Evolutionary conservation across 1,284 basidiomycete genomes (phyloP).

Genomic region (Pascua sp.): DNA sequence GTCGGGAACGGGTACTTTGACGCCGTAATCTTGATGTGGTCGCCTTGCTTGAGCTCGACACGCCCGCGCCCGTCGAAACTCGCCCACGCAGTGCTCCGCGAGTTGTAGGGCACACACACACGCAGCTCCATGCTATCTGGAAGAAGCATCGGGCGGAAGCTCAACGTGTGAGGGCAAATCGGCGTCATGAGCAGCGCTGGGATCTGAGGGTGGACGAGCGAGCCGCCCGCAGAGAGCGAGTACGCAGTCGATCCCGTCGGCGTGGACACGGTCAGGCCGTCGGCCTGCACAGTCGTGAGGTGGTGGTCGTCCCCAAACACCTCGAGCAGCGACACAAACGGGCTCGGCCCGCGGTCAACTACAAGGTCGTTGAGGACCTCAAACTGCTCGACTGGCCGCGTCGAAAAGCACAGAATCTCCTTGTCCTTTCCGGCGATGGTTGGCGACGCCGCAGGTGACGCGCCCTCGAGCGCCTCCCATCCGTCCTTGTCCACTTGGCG

Average conservation of each 20-base stretch:
- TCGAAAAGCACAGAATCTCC: slow-evolving; percentile 97
- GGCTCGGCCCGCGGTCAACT: slow-evolving; percentile 95
- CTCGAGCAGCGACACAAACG: slow-evolving; percentile 93
- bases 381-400: slow-evolving; percentile 90
- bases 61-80: slow-evolving; percentile 96
- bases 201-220: slow-evolving; percentile 95
- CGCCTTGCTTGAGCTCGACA: slow-evolving; percentile 94
- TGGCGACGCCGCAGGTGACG: not conserved
- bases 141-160: slow-evolving; percentile 96
- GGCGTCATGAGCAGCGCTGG: slow-evolving; percentile 95
- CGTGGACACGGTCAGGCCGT: slow-evolving; percentile 92
- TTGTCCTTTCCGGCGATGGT: slow-evolving; percentile 63
- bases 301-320: slow-evolving; percentile 99
- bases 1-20: slow-evolving; percentile 99
- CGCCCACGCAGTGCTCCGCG: slow-evolving; percentile 96
- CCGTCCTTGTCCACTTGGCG: slow-evolving; percentile 79
- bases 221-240: slow-evolving; percentile 96
- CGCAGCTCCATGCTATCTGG: slow-evolving; percentile 98
- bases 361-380: slow-evolving; percentile 98
- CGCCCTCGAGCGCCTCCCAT: slow-evolving; percentile 90
- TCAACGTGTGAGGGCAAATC: slow-evolving; percentile 97
- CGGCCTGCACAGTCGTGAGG: slow-evolving; percentile 98
- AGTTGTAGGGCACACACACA: slow-evolving; percentile 98
- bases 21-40: slow-evolving; percentile 98
- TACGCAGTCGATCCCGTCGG: slow-evolving; percentile 98